Percentiles rank a stretch among this genome's conserved stretches.
Evolutionary conservation across 2,329 filamentous ascomycete species (phyloP).

Genomic region (Coniochaeta hoffmannii): DNA sequence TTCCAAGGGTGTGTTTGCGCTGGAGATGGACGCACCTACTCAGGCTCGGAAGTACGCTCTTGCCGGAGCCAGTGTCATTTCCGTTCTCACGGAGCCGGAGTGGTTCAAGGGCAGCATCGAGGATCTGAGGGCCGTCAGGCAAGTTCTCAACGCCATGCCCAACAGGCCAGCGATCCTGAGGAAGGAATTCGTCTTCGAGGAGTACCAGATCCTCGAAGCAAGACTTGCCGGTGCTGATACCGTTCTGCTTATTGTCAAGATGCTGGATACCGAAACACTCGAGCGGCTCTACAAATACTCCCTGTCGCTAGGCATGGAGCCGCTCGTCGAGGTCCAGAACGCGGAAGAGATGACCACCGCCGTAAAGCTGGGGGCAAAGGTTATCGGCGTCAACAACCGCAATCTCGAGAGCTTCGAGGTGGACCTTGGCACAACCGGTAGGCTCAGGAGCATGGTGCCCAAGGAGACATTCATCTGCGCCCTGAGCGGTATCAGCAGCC

Average conservation of each 20-base stretch:
- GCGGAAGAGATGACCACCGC: conserved; percentile 87
- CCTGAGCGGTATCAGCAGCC: conserved; percentile 84
- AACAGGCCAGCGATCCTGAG: conserved; percentile 87
- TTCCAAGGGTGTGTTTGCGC: conserved; percentile 89
- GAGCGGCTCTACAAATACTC: conserved; percentile 83
- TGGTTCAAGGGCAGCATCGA: conserved; percentile 99
- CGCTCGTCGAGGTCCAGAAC: conserved; percentile 92
- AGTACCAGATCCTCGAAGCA: conserved; percentile 96
- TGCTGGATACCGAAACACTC: conserved; percentile 73
- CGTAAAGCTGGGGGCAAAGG: conserved; percentile 77
- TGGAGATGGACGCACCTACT: conserved; percentile 77
- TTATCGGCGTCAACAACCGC: conserved; percentile 95
- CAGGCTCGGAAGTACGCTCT: conserved; percentile 90
- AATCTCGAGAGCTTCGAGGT: conserved; percentile 96
- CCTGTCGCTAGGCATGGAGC: conserved; percentile 88
- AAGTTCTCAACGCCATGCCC: conserved; percentile 82
- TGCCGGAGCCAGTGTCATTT: conserved; percentile 93
- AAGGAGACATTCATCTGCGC: conserved; percentile 85
- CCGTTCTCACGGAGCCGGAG: conserved; percentile 94
- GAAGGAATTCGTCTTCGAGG: conserved; percentile 96
- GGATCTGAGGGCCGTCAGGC: conserved; percentile 78
- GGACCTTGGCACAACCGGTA: conserved; percentile 84
- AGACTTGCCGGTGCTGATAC: conserved; percentile 90
- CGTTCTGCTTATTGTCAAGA: conserved; percentile 93
- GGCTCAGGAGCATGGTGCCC: conserved; percentile 79